These are phyloP conservation scores for Clonostachys rosea DNA, from an alignment of 2,329 filamentous ascomycete genomes.

Conservation along the genomic window DNA sequence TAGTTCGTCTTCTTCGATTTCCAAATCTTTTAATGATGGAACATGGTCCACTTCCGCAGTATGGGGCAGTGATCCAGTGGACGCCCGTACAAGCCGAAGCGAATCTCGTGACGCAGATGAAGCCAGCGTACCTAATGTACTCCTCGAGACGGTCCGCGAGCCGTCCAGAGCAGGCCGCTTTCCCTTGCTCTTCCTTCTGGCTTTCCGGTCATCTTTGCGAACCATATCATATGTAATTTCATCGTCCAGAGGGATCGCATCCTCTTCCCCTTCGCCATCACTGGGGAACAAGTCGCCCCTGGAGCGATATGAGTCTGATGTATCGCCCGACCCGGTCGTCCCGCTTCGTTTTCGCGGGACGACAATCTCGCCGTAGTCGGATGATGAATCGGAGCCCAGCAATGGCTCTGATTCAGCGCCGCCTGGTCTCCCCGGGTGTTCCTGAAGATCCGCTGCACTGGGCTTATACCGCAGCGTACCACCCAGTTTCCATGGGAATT, in stretches of 20 bases:
- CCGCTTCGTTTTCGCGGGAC: constrained; percentile 59
- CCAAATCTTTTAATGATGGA: constrained; percentile 46
- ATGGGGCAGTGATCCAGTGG: constrained; percentile 16
- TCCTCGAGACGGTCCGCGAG: constrained; percentile 52
- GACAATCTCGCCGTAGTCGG: constrained; percentile 18
- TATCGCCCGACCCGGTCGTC: constrained; percentile 75
- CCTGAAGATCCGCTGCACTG: constrained; percentile 84
- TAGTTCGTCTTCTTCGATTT: constrained; percentile 45
- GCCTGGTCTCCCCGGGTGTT: constrained; percentile 62
- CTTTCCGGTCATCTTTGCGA: constrained; percentile 63
- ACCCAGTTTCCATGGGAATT: constrained; percentile 80
- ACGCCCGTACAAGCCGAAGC: constrained; percentile 12
- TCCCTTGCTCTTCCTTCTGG: constrained; percentile 54
- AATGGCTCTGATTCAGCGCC: constrained; percentile 65
- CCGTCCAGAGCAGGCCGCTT: constrained; percentile 39
- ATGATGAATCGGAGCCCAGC: constrained; percentile 35
- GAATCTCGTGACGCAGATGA: constrained; percentile 29
- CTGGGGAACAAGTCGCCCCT: constrained; percentile 88
- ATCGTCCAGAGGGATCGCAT: constrained; percentile 88
- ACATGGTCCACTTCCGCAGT: constrained; percentile 30
- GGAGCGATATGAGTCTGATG: constrained; percentile 81
- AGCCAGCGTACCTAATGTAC: constrained; percentile 44
- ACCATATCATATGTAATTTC: constrained; percentile 85
- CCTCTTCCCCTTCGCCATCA: constrained; percentile 80
- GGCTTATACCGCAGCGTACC: constrained; percentile 83